Base-by-base conservation (phyloP, 148 eudicot species). In the Persicaria tinctoria region DNA sequence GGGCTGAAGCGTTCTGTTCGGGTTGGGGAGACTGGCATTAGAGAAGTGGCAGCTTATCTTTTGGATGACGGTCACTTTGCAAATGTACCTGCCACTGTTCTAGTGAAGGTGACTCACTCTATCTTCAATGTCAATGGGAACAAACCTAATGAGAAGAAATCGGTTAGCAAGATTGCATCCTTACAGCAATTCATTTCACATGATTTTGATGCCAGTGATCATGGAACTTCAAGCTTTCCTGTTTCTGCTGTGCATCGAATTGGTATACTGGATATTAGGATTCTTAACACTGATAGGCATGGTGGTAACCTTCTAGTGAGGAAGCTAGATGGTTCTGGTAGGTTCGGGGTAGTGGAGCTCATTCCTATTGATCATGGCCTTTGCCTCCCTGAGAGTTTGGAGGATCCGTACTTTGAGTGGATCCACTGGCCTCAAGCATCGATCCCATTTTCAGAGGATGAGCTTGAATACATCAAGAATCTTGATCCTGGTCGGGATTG, bases 391-490 rank as follows among this genome's bases (percentile, higher is more conserved):
- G 99, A 95, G 77, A 83, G 87, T 66, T 82, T 95, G 83, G 99
- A 95, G 85, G 99, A 95, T 78, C 99, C 99, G 0, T 95, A 92
- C 80, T 95, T 90, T 71, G 99, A 95, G 80, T 95, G 99, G 99
- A 92, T 95, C 79, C 99, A 95, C 71, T 95, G 99, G 99, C 96
- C 99, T 9, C 99, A 95, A 80, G 90, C 99, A 51, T 90, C 99
- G 3, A 89, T 95, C 64, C 99, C 99, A n/a, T 95, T 95, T 76
- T 83, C 99, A 3, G 96, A 86, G 66, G 99, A 95, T 64, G 99
- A 95, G 76, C 99, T 92, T 38, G 90, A 86, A 47, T 92, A 95
- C 81, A 92, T 95, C 23, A 27, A 76, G 56, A 82, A 80, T 6
- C 96, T 95, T 8, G 88, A 95, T 79, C 97, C 99, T 51, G 3